Percentiles rank a stretch among this genome's conserved stretches.
Evolutionary conservation across 129 eudicot species (phyloP).

Genomic region (Logfia minima): DNA sequence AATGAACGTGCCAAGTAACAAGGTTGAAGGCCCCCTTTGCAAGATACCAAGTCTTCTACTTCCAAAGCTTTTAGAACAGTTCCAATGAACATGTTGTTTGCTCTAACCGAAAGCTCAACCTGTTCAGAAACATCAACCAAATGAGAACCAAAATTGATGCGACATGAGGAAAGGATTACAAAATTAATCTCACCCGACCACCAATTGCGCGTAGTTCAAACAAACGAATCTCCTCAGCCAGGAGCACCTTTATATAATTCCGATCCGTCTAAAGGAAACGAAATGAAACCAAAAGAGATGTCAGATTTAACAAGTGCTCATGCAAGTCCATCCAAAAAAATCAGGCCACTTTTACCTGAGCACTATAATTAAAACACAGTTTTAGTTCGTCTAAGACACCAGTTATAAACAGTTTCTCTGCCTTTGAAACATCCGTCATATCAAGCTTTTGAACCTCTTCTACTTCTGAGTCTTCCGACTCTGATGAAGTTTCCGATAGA

Average conservation of each 20-base stretch:
- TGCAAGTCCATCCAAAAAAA: slow-evolving; percentile 11
- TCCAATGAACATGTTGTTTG: slow-evolving; percentile 85
- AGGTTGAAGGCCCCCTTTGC: slow-evolving; percentile 47
- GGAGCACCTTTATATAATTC: slow-evolving; percentile 65
- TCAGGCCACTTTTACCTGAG: slow-evolving; percentile 47
- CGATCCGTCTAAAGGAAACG: slow-evolving; percentile 42
- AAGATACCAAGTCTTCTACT: slow-evolving; percentile 79
- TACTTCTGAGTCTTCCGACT: slow-evolving; percentile 64
- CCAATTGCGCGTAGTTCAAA: slow-evolving; percentile 97
- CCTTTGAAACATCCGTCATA: slow-evolving; percentile 43
- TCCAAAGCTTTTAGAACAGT: slow-evolving; percentile 87
- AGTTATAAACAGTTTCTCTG: slow-evolving; percentile 69
- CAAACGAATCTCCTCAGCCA: slow-evolving; percentile 78
- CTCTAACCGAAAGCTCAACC: slow-evolving; percentile 87
- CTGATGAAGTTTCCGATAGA: slow-evolving; percentile 73
- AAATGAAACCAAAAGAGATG: background rate
- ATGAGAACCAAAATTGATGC: slow-evolving; percentile 12
- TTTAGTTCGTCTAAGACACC: slow-evolving; percentile 88
- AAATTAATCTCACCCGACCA: slow-evolving; percentile 66
- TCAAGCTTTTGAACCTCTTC: slow-evolving; percentile 43
- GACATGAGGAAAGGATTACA: background rate
- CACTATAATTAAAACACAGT: slow-evolving; percentile 65
- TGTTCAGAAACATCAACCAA: slow-evolving; percentile 35
- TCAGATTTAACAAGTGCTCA: background rate
- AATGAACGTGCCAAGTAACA: slow-evolving; percentile 80